Evolutionary conservation across 2,329 filamentous ascomycete genomes (phyloP).

Genomic region (Colletotrichum sp.): DNA sequence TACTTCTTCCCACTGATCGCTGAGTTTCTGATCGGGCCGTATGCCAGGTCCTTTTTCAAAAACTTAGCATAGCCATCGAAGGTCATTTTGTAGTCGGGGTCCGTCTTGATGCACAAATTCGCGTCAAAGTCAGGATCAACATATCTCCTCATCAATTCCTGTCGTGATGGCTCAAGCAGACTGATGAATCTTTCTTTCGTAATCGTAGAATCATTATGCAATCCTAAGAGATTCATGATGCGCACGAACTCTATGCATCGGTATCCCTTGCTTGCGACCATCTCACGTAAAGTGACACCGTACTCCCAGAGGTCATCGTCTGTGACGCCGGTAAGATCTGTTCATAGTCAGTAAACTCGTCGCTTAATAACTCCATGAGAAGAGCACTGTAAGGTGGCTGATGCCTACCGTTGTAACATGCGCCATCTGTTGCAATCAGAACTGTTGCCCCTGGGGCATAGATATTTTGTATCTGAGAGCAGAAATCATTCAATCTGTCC

Average conservation of each 20-base stretch:
- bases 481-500: background rate
- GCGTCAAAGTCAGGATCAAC: background rate
- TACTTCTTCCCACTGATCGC: background rate
- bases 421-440: background rate
- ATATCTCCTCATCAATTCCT: background rate
- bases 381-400: background rate
- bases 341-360: background rate
- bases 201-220: background rate
- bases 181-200: background rate
- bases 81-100: background rate
- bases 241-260: background rate
- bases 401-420: background rate
- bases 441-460: background rate
- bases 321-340: background rate
- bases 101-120: background rate
- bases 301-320: background rate
- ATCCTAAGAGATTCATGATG: background rate
- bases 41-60: background rate
- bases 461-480: background rate
- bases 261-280: background rate
- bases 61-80: background rate
- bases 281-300: background rate
- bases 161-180: background rate
- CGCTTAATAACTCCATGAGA: background rate
- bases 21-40: background rate